These are phyloP conservation scores for Coemansia sp. DNA, from an alignment of 192 early-diverging fungal genomes.

Conservation along the genomic window DNA sequence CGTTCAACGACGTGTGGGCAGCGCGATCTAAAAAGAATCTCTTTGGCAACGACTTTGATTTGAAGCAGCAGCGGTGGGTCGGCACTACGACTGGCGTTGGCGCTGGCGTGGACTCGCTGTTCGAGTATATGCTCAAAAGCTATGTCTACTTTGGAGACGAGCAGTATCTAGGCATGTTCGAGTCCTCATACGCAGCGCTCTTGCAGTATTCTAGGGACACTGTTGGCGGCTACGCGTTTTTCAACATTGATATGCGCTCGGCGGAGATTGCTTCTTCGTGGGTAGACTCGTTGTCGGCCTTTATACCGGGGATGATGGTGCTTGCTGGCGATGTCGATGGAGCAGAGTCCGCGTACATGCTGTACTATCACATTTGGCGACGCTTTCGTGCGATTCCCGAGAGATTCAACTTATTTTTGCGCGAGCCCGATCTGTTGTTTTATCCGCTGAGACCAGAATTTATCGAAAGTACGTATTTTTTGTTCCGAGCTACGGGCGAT, in stretches of 20 bases:
- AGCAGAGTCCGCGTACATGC: conserved; percentile 81
- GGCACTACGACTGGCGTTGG: conserved; percentile 67
- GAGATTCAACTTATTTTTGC: conserved; percentile 75
- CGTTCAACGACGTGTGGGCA: conserved; percentile 78
- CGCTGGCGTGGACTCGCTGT: conserved; percentile 92
- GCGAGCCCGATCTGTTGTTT: conserved; percentile 63
- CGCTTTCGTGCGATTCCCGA: conserved; percentile 87
- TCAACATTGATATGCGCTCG: conserved; percentile 82
- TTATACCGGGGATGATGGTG: conserved; percentile 91
- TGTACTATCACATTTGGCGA: conserved; percentile 88
- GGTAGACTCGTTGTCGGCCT: conserved; percentile 91
- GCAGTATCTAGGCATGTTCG: conserved; percentile 77
- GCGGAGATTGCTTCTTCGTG: conserved; percentile 69
- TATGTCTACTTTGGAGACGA: conserved; percentile 86
- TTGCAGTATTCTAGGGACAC: conserved; percentile 65
- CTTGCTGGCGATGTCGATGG: conserved; percentile 83
- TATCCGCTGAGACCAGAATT: conserved; percentile 95
- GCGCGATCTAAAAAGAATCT: conserved; percentile 73
- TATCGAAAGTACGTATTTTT: conserved; percentile 90
- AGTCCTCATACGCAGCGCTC: conserved; percentile 72
- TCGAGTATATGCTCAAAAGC: conserved; percentile 91
- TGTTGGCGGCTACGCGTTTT: conserved; percentile 75
- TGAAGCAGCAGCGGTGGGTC: conserved; percentile 74
- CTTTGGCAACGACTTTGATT: conserved; percentile 82
- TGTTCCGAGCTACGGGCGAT: conserved; percentile 89